Base-by-base conservation (phyloP, 202 grass and related monocot genomes). In the Cymbopogon flexuosus region DNA sequence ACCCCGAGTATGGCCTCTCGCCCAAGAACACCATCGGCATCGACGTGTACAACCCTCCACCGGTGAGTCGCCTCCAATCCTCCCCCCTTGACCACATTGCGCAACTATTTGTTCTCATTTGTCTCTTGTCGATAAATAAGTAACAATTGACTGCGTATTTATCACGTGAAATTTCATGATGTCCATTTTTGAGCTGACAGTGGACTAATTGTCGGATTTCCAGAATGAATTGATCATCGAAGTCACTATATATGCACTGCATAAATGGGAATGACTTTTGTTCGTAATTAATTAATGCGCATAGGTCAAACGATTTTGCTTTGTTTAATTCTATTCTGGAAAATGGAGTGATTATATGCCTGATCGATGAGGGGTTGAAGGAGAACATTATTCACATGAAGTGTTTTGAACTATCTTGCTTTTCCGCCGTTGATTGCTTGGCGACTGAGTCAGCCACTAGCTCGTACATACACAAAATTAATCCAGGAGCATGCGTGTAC, bases 1-100 rank as follows among this genome's bases (percentile, higher is more conserved):
- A 80, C 54, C 73, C 62, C 9, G 86, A 88, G 64, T 45, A 65
- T 15, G 76, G 54, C 49, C 34, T 62, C 4, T 84, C 81, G 7
- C 54, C 81, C 23, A 73, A n/a, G 13, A 80, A 70, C 76, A 31
- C n/a, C 39, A 0, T 5, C 12, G 80, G 16, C 10, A 4, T 75
- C 15, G 46, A 49, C 19, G 5, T 54, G 39, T 56, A 31, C 13
- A 81, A 57, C 39, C 21, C 62, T 62, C 47, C 56, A 29, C 70
- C 52, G 62, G 86, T 84, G n/a, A 84, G 70, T 84, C 13, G 15
- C 36, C 52, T 10, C 10, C 51, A 6, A 56, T 58, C 22, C 35
- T 51, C 29, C 16, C 13, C 22, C 10, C 19, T 62, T 6, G 8
- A 19, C 23, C 2, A 2, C 9, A 33, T 77, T 77, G 8, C 2